These are phyloP conservation scores for Mucor mucedo DNA, from an alignment of 371 early-diverging fungal species.

Conservation along the genomic window DNA sequence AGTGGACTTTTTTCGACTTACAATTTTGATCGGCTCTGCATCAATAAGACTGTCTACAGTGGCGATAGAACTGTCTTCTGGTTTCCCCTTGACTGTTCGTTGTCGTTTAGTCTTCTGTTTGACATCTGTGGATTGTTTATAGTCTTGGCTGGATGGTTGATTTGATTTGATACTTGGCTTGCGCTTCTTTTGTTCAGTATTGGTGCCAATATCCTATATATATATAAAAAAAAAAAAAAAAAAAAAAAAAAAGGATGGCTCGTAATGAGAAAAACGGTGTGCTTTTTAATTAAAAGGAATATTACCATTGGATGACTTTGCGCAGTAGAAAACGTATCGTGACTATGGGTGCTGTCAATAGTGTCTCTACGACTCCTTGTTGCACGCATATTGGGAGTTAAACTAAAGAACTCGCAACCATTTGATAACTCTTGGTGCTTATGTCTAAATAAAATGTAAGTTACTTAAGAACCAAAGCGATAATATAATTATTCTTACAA, in stretches of 20 bases:
- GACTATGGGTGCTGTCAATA: neutral
- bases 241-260: too few relatives aligned
- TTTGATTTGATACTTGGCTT: too few relatives aligned
- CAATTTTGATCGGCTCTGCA: too few relatives aligned
- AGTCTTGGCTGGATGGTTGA: too few relatives aligned
- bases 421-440: conserved; percentile 6
- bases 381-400: neutral
- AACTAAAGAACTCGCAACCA: conserved; percentile 16
- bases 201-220: too few relatives aligned
- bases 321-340: neutral
- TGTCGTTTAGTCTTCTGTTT: too few relatives aligned
- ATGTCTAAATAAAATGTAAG: neutral
- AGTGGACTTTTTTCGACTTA: too few relatives aligned
- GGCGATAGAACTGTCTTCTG: too few relatives aligned
- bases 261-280: neutral
- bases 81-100: neutral
- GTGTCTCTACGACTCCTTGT: conserved; percentile 2
- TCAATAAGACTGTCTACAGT: too few relatives aligned
- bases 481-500: conserved; percentile 19
- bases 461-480: neutral
- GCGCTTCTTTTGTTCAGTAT: too few relatives aligned
- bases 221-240: too few relatives aligned
- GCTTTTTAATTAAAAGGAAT: neutral
- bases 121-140: too few relatives aligned
- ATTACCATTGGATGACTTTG: neutral